Base-by-base conservation (phyloP, 2,329 filamentous ascomycete genomes). In the Colletotrichum magnum region DNA sequence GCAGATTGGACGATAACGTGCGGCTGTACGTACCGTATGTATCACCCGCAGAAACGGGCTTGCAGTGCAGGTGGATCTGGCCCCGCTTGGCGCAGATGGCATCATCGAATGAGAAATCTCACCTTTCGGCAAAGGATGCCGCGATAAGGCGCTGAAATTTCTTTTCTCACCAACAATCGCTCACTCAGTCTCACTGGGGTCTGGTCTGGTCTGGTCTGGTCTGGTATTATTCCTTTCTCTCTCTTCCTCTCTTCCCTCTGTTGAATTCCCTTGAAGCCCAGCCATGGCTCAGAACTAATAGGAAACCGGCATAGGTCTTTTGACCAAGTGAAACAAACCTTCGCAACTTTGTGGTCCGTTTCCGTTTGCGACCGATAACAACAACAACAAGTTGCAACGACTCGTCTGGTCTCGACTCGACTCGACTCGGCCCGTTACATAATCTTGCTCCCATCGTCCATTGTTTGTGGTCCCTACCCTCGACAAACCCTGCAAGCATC, bases 71-170 rank as follows among this genome's bases (percentile, higher is more conserved):
- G 67, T 69, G 67, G 67, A 64, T 13, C 56, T 13, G n/a, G 54
- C 66, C 60, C 62, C 67, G 67, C 67, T 57, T 67, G 26, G 51
- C 67, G 62, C 51, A 16, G 26, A 69, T 69, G 51, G 67, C 67
- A 69, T 39, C 67, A 67, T 69, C 51, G 24, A 69, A 67, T 67
- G 51, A 57, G 62, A 61, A 69, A 67, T 67, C 67, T 66, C 56
- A 67, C 67, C 67, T 69, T 67, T 45, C 57, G 32, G 32, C 39
- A n/a, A 32, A 59, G 54, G 48, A 41, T 51, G 67, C 47, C 51
- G 62, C 67, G 67, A 69, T 67, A 69, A 69, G 67, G 52, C 36
- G 54, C 36, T 43, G 21, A 57, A 53, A 69, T 69, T 47, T 61
- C 56, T 65, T 66, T 13, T 36, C 32, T 9, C 32, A 24, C 10